Evolutionary conservation across 768 basidiomycete species (phyloP).

Genomic region (Russula compacta): DNA sequence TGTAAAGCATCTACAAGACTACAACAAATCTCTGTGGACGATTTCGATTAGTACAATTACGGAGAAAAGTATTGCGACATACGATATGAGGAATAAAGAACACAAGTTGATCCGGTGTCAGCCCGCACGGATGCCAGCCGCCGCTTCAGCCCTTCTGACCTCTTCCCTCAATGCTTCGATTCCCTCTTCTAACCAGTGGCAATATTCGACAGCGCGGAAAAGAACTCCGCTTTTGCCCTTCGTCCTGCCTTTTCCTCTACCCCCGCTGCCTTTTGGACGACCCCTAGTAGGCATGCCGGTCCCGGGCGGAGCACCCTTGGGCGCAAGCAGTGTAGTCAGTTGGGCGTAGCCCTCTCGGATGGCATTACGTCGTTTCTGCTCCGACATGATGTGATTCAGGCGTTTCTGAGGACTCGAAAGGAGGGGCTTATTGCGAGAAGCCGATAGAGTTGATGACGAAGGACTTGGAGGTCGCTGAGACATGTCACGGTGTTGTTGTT

Average conservation of each 20-base stretch:
- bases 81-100: neutral
- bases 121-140: conserved; percentile 42
- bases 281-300: conserved; percentile 70
- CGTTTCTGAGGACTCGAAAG: conserved; percentile 81
- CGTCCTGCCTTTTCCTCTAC: conserved; percentile 43
- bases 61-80: neutral
- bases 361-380: conserved; percentile 87
- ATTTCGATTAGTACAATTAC: neutral
- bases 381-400: conserved; percentile 89
- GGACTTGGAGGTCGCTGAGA: conserved; percentile 6
- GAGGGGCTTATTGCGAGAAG: conserved; percentile 46
- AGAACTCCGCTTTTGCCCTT: conserved; percentile 89
- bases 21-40: neutral
- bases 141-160: conserved; percentile 56
- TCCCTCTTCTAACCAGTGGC: conserved; percentile 79
- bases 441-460: conserved; percentile 18
- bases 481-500: conserved; percentile 5
- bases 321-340: conserved; percentile 70
- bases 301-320: conserved; percentile 58
- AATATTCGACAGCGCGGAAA: conserved; percentile 80
- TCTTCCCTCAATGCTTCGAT: conserved; percentile 61
- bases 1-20: neutral
- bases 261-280: conserved; percentile 71
- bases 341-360: conserved; percentile 88
- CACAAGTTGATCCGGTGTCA: neutral